Evolutionary conservation across 768 basidiomycete species (phyloP).

Genomic region (Trametes villosa): DNA sequence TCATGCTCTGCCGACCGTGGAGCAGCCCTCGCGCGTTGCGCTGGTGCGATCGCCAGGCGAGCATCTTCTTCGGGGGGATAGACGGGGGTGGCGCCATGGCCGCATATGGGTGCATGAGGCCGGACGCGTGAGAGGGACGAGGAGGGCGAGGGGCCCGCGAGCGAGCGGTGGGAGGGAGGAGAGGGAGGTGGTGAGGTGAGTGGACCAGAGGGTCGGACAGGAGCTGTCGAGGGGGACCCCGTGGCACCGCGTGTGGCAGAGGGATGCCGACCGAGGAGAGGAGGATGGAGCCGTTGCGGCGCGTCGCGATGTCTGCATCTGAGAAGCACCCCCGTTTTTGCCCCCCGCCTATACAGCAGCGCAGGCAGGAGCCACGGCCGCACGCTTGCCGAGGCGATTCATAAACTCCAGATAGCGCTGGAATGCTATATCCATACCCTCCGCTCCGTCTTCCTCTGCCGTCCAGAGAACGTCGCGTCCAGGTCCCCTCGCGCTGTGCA

Average conservation of each 20-base stretch:
- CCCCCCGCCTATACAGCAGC: constrained; percentile 15
- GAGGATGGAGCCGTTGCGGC: constrained; percentile 23
- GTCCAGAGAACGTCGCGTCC: constrained; percentile 1
- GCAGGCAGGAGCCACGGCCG: constrained; percentile 16
- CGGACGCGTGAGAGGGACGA: constrained; percentile 4
- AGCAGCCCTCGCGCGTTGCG: background rate
- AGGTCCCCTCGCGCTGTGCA: background rate
- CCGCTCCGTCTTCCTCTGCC: constrained; percentile 3
- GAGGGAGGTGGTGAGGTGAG: background rate
- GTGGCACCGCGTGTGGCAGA: constrained; percentile 20
- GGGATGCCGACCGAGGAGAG: constrained; percentile 13
- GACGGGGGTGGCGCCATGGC: background rate
- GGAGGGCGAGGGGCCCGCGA: background rate
- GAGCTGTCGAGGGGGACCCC: constrained; percentile 11
- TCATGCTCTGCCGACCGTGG: constrained; percentile 14
- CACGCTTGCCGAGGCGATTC: constrained; percentile 10
- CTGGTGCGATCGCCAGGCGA: background rate
- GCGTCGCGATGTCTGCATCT: constrained; percentile 23
- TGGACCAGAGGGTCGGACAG: background rate
- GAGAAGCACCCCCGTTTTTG: constrained; percentile 25
- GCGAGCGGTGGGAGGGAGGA: background rate
- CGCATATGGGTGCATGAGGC: background rate
- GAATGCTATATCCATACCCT: constrained; percentile 7
- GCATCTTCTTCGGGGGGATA: background rate
- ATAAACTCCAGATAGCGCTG: constrained; percentile 16